phyloP scores from a whole-genome alignment of 2,329 filamentous ascomycete species.

The Clonostachys sp. region DNA sequence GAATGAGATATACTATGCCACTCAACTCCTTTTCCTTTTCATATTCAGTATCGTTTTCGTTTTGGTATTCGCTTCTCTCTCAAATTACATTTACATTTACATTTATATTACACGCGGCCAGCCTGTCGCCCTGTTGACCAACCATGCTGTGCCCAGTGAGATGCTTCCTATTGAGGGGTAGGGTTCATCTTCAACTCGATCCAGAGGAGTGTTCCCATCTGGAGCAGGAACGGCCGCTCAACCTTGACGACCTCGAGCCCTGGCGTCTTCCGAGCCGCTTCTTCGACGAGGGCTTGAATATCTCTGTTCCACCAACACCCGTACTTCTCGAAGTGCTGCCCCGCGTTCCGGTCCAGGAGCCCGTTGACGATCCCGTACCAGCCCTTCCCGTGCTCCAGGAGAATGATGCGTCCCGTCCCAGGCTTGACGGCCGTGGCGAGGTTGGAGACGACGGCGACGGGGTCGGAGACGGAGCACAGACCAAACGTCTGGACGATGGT shows the following conservation, averaged over 20 bases:
- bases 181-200: constrained; percentile 40
- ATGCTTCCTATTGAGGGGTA: no score
- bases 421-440: constrained; percentile 48
- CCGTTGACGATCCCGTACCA: constrained; percentile 49
- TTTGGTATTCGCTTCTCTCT: neutral
- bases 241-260: constrained; percentile 53
- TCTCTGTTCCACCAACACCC: constrained; percentile 69
- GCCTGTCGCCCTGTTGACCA: neutral
- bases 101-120: neutral
- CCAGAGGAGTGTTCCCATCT: constrained; percentile 54
- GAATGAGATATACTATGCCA: no score
- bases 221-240: constrained; percentile 43
- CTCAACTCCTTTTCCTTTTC: no score
- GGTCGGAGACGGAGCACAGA: constrained; percentile 57
- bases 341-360: constrained; percentile 49
- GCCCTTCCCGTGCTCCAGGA: constrained; percentile 60
- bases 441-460: constrained; percentile 45
- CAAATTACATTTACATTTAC: neutral
- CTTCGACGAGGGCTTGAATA: constrained; percentile 47
- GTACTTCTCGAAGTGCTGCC: constrained; percentile 51
- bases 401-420: constrained; percentile 51
- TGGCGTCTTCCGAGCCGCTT: constrained; percentile 39
- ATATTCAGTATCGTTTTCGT: no score
- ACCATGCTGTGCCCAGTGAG: neutral
- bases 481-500: constrained; percentile 62